These are phyloP conservation scores for Naematelia aurantialba DNA, from an alignment of 768 basidiomycete genomes.

Conservation along the genomic window DNA sequence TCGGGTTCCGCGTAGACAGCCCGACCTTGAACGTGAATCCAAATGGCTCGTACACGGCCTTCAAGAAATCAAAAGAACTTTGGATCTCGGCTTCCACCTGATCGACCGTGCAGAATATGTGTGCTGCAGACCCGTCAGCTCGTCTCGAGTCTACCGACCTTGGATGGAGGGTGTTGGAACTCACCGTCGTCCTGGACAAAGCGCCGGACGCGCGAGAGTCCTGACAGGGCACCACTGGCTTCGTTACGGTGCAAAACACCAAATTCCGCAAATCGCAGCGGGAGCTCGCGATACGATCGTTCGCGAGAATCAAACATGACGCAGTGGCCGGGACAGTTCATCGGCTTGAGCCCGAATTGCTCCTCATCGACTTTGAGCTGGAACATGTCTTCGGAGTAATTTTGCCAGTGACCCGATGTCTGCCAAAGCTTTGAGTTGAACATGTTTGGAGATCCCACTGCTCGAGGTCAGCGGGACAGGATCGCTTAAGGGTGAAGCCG, in stretches of 20 bases:
- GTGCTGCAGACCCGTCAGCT: constrained; percentile 53
- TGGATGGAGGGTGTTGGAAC: too few relatives aligned
- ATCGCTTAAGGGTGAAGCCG: neutral
- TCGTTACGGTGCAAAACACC: constrained; percentile 96
- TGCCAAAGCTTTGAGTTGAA: constrained; percentile 96
- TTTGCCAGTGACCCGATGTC: constrained; percentile 95
- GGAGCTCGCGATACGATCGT: constrained; percentile 89
- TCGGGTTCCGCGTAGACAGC: constrained; percentile 84
- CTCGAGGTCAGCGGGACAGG: neutral
- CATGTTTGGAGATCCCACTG: constrained; percentile 97
- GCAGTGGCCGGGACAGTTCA: constrained; percentile 98
- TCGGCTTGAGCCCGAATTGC: constrained; percentile 91
- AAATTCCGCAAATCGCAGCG: constrained; percentile 97
- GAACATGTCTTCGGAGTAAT: constrained; percentile 99
- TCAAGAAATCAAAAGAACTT: constrained; percentile 88
- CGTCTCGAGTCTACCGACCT: neutral
- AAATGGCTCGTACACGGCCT: constrained; percentile 86
- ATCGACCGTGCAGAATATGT: constrained; percentile 94
- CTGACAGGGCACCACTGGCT: constrained; percentile 87
- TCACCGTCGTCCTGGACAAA: constrained; percentile 91
- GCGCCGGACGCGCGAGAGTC: constrained; percentile 84
- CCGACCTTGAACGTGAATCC: constrained; percentile 93
- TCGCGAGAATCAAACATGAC: constrained; percentile 92
- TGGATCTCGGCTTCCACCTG: constrained; percentile 84
- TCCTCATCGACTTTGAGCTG: constrained; percentile 90